Evolutionary conservation across 2,329 filamentous ascomycete genomes (phyloP).

Genomic region (Apiospora sp.): DNA sequence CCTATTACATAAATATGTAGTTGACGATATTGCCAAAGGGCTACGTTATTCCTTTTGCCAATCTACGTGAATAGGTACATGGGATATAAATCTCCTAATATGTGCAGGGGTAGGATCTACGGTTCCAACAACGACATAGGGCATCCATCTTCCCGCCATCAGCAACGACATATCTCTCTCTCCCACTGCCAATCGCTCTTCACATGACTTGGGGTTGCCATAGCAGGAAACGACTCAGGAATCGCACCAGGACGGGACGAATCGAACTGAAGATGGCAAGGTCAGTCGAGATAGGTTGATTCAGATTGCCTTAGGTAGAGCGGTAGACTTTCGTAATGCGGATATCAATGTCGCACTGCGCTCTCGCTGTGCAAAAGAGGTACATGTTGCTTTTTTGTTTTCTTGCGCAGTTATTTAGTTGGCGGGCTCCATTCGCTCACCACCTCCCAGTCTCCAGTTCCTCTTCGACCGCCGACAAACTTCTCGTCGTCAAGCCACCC

Average conservation of each 20-base stretch:
- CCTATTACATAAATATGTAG: not conserved
- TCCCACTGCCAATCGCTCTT: not conserved
- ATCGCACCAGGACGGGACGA: constrained; percentile 11
- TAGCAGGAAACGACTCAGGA: constrained; percentile 6
- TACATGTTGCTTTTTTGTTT: not conserved
- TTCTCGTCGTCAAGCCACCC: constrained; percentile 3
- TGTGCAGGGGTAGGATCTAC: not conserved
- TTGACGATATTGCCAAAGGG: not conserved
- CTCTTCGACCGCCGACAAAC: constrained; percentile 10
- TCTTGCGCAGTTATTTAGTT: constrained; percentile 1
- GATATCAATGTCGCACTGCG: constrained; percentile 20
- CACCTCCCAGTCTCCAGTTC: not conserved
- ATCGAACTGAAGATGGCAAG: constrained; percentile 15
- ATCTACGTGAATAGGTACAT: not conserved
- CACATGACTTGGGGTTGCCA: constrained; percentile 16
- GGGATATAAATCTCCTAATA: not conserved
- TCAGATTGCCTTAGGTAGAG: constrained; percentile 4
- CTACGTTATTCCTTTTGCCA: not conserved
- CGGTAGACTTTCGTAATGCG: constrained; percentile 2
- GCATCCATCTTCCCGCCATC: not conserved
- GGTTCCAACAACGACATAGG: not conserved
- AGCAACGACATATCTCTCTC: constrained; percentile 8
- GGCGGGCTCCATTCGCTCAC: not conserved
- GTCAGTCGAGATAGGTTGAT: constrained; percentile 7
- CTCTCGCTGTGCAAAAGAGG: not conserved